Percentiles rank a stretch among this genome's conserved stretches.
Evolutionary conservation across 345 rosid genomes (phyloP).

Genomic region (Geranium rotundifolium): DNA sequence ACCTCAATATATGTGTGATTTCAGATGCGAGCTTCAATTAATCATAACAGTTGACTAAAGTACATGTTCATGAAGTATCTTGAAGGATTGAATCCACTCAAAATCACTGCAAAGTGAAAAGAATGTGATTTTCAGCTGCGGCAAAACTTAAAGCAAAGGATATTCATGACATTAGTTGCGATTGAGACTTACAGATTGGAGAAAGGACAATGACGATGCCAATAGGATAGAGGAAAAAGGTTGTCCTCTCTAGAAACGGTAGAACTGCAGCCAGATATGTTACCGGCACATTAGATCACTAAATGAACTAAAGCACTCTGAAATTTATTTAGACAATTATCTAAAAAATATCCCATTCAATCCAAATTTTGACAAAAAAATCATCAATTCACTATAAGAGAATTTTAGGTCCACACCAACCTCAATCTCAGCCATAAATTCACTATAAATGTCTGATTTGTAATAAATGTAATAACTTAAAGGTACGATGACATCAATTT

Average conservation of each 20-base stretch:
- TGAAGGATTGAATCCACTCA: constrained; percentile 95
- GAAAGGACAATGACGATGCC: constrained; percentile 67
- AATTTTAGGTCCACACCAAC: too few species aligned
- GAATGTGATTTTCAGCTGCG: neutral
- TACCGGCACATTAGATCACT: constrained; percentile 4
- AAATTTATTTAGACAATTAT: neutral
- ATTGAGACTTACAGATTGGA: constrained; percentile 63
- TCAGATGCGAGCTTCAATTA: too few species aligned
- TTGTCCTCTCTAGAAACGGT: constrained; percentile 94
- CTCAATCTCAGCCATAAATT: too few species aligned
- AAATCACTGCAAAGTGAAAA: constrained; percentile 47
- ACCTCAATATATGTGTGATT: too few species aligned
- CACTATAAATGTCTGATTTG: too few species aligned
- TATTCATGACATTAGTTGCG: neutral
- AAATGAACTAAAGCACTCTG: neutral
- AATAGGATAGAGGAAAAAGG: constrained; percentile 93
- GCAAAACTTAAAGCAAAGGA: neutral
- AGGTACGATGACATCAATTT: too few species aligned
- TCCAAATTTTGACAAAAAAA: neutral
- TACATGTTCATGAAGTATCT: constrained; percentile 89
- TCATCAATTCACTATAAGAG: too few species aligned
- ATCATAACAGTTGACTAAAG: constrained; percentile 29
- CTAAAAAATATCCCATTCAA: neutral
- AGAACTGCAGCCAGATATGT: constrained; percentile 42
- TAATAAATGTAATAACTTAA: too few species aligned